Percentiles rank a stretch among this genome's conserved stretches.
Evolutionary conservation across 768 basidiomycete genomes (phyloP).

Genomic region (Mycena albidolilacea): DNA sequence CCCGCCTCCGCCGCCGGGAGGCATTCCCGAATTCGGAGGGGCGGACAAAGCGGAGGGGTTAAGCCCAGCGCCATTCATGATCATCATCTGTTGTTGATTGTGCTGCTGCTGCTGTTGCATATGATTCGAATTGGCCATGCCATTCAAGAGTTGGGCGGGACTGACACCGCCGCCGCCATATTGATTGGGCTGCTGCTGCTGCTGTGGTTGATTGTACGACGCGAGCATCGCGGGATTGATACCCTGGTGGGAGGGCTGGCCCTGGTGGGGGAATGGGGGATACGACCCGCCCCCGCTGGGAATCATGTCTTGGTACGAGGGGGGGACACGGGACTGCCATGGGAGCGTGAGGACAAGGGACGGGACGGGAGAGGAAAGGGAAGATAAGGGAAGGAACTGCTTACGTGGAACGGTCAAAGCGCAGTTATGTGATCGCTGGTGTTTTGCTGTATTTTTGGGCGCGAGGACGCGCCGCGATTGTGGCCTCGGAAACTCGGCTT

Average conservation of each 20-base stretch:
- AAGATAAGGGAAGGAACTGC: not conserved
- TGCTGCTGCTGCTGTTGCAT: constrained; percentile 36
- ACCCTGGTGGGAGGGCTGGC: constrained; percentile 31
- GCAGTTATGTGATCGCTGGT: constrained; percentile 25
- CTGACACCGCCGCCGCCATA: constrained; percentile 31
- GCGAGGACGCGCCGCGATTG: constrained; percentile 7
- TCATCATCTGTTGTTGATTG: constrained; percentile 32
- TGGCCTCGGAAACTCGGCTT: constrained; percentile 28
- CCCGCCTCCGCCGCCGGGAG: constrained; percentile 9
- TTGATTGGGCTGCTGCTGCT: constrained; percentile 24
- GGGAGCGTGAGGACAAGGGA: not conserved
- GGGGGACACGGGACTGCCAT: constrained; percentile 12
- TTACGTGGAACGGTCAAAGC: constrained; percentile 34
- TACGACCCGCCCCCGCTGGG: constrained; percentile 29
- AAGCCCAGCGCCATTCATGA: constrained; percentile 31
- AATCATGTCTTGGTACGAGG: constrained; percentile 24
- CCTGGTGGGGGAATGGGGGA: constrained; percentile 22
- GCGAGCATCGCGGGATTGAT: constrained; percentile 41
- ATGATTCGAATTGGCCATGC: constrained; percentile 34
- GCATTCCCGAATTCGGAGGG: constrained; percentile 21
- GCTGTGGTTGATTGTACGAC: constrained; percentile 26
- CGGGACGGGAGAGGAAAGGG: not conserved
- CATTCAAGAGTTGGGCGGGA: constrained; percentile 36
- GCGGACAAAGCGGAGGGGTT: constrained; percentile 35
- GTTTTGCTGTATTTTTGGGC: constrained; percentile 20